Percentiles rank a stretch among this genome's conserved stretches.
Conservation (phyloP, 2,329 filamentous ascomycete species). For the Fusarium pininemorale region DNA sequence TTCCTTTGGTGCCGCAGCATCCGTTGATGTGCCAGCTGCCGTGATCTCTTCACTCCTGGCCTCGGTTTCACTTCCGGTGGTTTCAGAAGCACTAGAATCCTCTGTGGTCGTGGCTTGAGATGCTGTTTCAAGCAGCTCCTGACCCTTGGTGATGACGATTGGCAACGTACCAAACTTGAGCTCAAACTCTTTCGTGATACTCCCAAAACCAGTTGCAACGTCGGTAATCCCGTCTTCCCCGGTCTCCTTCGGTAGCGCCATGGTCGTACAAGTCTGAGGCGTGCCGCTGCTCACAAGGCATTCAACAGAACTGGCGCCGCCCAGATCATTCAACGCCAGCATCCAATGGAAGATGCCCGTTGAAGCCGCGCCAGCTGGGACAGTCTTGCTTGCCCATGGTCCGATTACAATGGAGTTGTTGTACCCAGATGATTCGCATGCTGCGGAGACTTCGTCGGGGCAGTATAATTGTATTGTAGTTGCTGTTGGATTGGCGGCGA, state of each 20-base stretch:
- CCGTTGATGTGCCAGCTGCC: neutral
- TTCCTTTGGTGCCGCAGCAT: neutral
- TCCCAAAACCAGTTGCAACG: neutral
- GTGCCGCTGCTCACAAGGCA: neutral
- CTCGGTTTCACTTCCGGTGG: neutral
- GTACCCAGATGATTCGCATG: neutral
- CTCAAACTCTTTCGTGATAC: neutral
- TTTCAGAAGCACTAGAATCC: neutral
- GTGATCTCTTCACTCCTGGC: neutral
- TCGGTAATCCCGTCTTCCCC: neutral
- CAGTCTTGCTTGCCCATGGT: slow-evolving; percentile 5
- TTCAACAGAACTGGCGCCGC: neutral
- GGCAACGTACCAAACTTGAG: neutral
- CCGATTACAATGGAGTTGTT: slow-evolving; percentile 11
- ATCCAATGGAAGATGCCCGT: slow-evolving; percentile 12
- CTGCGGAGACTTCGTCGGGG: neutral
- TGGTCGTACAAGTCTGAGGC: neutral
- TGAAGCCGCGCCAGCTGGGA: neutral
- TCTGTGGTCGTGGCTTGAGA: neutral
- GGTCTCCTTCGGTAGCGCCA: neutral
- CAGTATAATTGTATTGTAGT: neutral
- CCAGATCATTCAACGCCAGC: neutral
- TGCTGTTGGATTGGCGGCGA: slow-evolving; percentile 1
- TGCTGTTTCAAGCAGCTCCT: neutral
- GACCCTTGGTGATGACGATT: neutral